A percentile compares a stretch with the other conserved stretches of the same genome.
phyloP scores from a whole-genome alignment of 2,329 filamentous ascomycete genomes.

The Diaporthe australafricana region DNA sequence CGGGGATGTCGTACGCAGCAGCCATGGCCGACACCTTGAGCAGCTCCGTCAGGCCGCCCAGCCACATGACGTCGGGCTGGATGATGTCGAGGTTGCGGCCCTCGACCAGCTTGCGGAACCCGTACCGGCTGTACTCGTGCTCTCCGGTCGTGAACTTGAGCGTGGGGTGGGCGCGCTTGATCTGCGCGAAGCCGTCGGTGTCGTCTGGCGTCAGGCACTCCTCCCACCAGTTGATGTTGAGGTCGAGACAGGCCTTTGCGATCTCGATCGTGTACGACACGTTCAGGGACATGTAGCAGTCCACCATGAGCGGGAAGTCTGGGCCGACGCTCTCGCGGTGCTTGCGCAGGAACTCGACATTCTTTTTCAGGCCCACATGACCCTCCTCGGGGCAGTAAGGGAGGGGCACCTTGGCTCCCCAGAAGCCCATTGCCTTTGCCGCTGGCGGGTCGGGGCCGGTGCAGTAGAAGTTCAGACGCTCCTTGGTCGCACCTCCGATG shows the following conservation, averaged over 20 bases:
- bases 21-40: constrained; percentile 91
- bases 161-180: constrained; percentile 90
- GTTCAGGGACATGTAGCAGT: constrained; percentile 97
- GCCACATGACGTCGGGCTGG: constrained; percentile 98
- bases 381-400: constrained; percentile 93
- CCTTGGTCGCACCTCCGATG: constrained; percentile 89
- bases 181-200: constrained; percentile 87
- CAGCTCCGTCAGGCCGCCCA: constrained; percentile 91
- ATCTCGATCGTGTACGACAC: constrained; percentile 94
- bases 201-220: constrained; percentile 93
- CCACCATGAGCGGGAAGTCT: constrained; percentile 93
- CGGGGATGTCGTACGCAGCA: constrained; percentile 91
- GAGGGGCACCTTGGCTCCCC: constrained; percentile 88
- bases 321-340: constrained; percentile 88
- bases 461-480: constrained; percentile 92
- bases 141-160: constrained; percentile 96
- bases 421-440: constrained; percentile 89
- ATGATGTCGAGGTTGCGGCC: constrained; percentile 93
- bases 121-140: constrained; percentile 94
- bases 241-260: constrained; percentile 82
- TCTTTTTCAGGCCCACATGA: constrained; percentile 83
- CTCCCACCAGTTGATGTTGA: constrained; percentile 98
- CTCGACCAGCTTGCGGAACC: constrained; percentile 94
- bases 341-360: constrained; percentile 87
- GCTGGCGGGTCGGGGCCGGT: constrained; percentile 87